Evolutionary conservation across 257 asterid genomes (phyloP).

Genomic region (Scutellaria barbata): DNA sequence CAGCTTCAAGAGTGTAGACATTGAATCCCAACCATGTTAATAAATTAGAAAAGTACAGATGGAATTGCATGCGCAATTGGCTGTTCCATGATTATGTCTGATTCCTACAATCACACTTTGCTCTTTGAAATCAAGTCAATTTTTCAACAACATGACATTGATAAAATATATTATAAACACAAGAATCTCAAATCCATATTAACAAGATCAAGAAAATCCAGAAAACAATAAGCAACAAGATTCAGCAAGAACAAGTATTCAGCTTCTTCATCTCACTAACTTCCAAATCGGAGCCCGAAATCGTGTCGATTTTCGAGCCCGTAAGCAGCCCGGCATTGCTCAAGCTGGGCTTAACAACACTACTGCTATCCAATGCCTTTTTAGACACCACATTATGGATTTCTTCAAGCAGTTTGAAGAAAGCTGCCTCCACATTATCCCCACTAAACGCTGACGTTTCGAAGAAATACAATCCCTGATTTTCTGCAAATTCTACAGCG

Average conservation of each 20-base stretch:
- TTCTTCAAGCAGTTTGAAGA: constrained; percentile 57
- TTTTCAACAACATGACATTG: not conserved
- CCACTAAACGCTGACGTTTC: constrained; percentile 71
- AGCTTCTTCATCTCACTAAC: constrained; percentile 76
- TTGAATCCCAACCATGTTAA: too few relatives aligned
- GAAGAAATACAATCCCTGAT: constrained; percentile 56
- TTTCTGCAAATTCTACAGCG: constrained; percentile 61
- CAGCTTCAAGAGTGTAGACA: not conserved
- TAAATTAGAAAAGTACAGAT: too few relatives aligned
- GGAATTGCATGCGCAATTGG: too few relatives aligned
- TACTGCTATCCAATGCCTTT: constrained; percentile 51
- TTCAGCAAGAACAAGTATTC: constrained; percentile 71
- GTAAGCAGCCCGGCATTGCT: constrained; percentile 39
- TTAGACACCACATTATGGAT: constrained; percentile 58
- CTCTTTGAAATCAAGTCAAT: too few relatives aligned
- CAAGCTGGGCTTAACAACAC: constrained; percentile 30
- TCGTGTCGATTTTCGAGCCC: constrained; percentile 58
- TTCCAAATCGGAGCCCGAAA: constrained; percentile 55
- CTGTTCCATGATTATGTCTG: too few relatives aligned
- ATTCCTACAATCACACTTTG: too few relatives aligned
- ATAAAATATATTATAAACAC: not conserved
- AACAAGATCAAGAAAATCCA: not conserved
- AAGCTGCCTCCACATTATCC: constrained; percentile 63
- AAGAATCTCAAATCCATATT: constrained; percentile 2
- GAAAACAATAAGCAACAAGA: not conserved